These are phyloP conservation scores for Acer negundo DNA, from an alignment of 345 rosid genomes.

Conservation along the genomic window DNA sequence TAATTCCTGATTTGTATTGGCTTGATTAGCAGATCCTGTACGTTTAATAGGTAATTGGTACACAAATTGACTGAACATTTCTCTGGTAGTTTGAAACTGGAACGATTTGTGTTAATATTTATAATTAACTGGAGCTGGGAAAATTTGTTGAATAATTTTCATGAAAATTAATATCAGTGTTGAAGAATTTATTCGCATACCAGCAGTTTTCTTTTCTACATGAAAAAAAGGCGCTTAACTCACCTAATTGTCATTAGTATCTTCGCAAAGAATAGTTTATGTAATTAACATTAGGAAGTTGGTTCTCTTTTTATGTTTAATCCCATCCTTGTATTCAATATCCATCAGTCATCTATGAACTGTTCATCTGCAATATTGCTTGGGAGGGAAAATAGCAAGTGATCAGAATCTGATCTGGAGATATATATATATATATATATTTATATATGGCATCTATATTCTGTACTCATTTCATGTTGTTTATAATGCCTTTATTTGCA, in stretches of 20 bases:
- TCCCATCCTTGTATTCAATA: not conserved
- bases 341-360: not conserved
- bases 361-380: not conserved
- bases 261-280: not conserved
- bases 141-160: not conserved
- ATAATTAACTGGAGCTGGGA: not conserved
- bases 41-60: not conserved
- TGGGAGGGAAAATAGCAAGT: not conserved
- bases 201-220: not conserved
- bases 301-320: not conserved
- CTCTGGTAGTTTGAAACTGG: constrained; percentile 1
- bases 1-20: not conserved
- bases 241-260: not conserved
- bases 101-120: not conserved
- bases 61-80: not conserved
- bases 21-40: constrained; percentile 4
- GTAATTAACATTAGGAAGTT: not conserved
- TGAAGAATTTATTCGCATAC: not conserved
- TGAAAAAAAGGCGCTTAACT: not conserved
- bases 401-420: not conserved
- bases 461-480: not conserved
- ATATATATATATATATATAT: not conserved
- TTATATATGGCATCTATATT: not conserved
- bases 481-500: not conserved
- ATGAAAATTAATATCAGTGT: not conserved